Base-by-base conservation (phyloP, 306 rosid species). In the Bauhinia variegata region DNA sequence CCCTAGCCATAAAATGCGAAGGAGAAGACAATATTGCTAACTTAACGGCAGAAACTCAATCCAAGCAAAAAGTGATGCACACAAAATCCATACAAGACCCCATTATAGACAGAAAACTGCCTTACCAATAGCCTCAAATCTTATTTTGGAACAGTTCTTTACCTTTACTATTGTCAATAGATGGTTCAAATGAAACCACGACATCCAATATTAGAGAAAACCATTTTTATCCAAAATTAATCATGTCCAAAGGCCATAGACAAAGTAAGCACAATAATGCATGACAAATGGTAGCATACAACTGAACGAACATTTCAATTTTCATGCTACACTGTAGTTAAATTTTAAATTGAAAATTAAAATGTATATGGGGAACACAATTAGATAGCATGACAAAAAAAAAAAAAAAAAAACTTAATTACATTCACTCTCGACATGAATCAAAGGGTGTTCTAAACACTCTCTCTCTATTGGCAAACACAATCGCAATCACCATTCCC, bases 131-230 rank as follows among this genome's bases (percentile, higher is more conserved):
- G 60, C 46, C 37, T 18, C 50, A 58, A 36, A 70, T 60, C 44
- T 60, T 15, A 13, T 16, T 32, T 36, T 47, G 59, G n/a, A 46
- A 19, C 52, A 38, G 18, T 41, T 38, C 14, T 14, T 49, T 10
- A 38, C 54, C 15, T 60, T 9, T 52, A 28, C 7, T 17, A 3
- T 52, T 13, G 44, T 5, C 54, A 57, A 66, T 43, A 42, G 23
- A 8, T 15, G 53, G 49, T n/a, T 9, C 5, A 42, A 44, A 50
- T 31, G 51, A 70, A 62, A 64, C 43, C 58, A 65, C 65, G 4
- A 44, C 43, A 65, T 64, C 32, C 50, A 8, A 18, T n/a, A n/a
- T n/a, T n/a, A n/a, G n/a, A n/a, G n/a, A n/a, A n/a, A n/a, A n/a
- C n/a, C n/a, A n/a, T n/a, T n/a, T n/a, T n/a, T n/a, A n/a, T n/a